Evolutionary conservation across 2,329 filamentous ascomycete species (phyloP).

Genomic region (Byssoonygena ceratinophila): DNA sequence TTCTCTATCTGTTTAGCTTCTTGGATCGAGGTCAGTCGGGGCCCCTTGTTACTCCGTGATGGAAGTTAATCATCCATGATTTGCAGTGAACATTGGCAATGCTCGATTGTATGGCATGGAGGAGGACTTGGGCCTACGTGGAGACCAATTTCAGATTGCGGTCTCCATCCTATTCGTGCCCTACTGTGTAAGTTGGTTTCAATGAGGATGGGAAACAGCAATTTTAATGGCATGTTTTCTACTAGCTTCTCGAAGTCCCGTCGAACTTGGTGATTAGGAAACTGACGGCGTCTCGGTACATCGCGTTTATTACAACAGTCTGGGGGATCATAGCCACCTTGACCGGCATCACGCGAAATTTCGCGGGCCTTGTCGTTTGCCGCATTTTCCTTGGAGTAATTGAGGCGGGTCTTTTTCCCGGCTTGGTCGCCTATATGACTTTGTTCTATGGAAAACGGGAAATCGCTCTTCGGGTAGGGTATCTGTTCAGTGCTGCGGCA

Average conservation of each 20-base stretch:
- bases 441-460: conserved; percentile 67
- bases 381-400: conserved; percentile 58
- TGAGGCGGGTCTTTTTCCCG: conserved; percentile 61
- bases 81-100: conserved; percentile 59
- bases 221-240: conserved; percentile 16
- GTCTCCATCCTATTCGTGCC: conserved; percentile 60
- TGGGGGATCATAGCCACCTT: conserved; percentile 39
- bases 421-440: conserved; percentile 57
- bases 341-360: conserved; percentile 57
- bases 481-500: conserved; percentile 55
- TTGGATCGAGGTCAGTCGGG: conserved; percentile 48
- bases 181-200: conserved; percentile 38
- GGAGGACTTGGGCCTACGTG: conserved; percentile 48
- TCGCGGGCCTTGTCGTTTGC: conserved; percentile 55
- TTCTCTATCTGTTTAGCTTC: conserved; percentile 61
- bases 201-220: background rate
- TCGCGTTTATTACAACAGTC: conserved; percentile 49
- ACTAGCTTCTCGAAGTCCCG: conserved; percentile 49
- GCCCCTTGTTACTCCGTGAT: background rate
- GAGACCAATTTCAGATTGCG: conserved; percentile 59
- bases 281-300: conserved; percentile 52
- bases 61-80: background rate
- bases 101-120: conserved; percentile 55
- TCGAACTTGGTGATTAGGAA: conserved; percentile 55
- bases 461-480: conserved; percentile 60